Base-by-base conservation (phyloP, 2,329 filamentous ascomycete species). In the Epichloe sibirici region DNA sequence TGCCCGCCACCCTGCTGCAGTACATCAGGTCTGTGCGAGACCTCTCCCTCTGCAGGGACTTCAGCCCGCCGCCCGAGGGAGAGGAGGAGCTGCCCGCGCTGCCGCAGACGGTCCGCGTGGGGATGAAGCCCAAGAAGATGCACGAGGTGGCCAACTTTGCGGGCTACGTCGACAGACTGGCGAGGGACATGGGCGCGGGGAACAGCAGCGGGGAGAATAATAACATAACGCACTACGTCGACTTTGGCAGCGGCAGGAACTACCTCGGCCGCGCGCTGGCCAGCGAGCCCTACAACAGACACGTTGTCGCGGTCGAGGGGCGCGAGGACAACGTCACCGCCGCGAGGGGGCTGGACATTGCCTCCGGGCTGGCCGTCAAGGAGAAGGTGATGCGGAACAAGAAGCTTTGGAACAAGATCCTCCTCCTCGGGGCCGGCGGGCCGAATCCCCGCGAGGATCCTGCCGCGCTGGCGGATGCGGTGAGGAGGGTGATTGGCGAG, bases 191-290 rank as follows among this genome's bases (percentile, higher is more conserved):
- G 3, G 6, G 7, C 5, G 38, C 48, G 13, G 64, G 72, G 2
- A 71, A 79, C 1, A 77, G 84, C 43, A 71, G 74, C 0, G 69
- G 74, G 47, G 69, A 75, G 13, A 21, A 21, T 21, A 21, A 21
- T 21, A 21, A 2, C 17, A 83, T 96, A 55, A 88, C 89, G 0
- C 90, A 97, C 70, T 82, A 95, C 54, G 85, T 97, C 48, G 93
- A 98, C 69, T 95, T 97, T 67, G 93, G 93, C 31, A 95, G 90
- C 51, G 93, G 93, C 0, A 91, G 97, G 66, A 97, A 96, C 64
- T 98, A 98, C 63, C 81, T 98, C 3, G 91, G 93, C 1, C 79
- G 93, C 45, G 86, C 88, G 1, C 74, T 98, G 53, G 91, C 91
- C 13, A 89, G 85, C 56, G 76, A 83, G 51, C 90, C 90, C 0